Percentiles rank a stretch among this genome's conserved stretches.
phyloP scores from a whole-genome alignment of 2,329 filamentous ascomycete genomes.

The Sporothrix protearum region DNA sequence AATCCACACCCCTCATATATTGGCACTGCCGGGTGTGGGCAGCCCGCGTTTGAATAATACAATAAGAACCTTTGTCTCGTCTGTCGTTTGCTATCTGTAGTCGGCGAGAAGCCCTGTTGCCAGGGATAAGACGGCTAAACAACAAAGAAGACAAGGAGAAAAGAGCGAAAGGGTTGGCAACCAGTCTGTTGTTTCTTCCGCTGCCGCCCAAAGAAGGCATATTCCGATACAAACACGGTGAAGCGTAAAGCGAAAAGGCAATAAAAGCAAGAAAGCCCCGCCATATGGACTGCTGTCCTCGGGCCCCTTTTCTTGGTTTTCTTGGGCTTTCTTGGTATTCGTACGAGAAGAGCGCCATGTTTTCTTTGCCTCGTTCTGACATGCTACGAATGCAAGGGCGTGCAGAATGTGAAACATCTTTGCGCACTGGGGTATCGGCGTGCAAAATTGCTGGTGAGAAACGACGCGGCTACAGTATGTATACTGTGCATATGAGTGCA shows the following conservation, averaged over 20 bases:
- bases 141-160: not conserved
- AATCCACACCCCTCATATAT: not conserved
- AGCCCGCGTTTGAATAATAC: slow-evolving; percentile 13
- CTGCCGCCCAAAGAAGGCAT: not conserved
- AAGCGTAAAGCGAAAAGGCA: not conserved
- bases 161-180: slow-evolving; percentile 1
- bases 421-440: slow-evolving; percentile 13
- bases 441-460: no score
- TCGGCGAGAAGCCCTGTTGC: not conserved
- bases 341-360: not conserved
- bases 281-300: not conserved
- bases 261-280: not conserved
- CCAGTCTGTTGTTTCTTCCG: not conserved
- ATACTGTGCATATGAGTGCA: not conserved
- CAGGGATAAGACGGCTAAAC: slow-evolving; percentile 12
- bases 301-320: not conserved
- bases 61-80: not conserved
- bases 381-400: slow-evolving; percentile 8
- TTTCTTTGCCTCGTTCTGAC: not conserved
- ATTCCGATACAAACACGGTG: slow-evolving; percentile 4
- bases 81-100: not conserved
- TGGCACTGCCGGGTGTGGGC: slow-evolving; percentile 5
- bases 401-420: slow-evolving; percentile 19
- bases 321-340: not conserved
- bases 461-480: not conserved